phyloP scores from a whole-genome alignment of 2,329 filamentous ascomycete species.

The Fusarium annulatum region DNA sequence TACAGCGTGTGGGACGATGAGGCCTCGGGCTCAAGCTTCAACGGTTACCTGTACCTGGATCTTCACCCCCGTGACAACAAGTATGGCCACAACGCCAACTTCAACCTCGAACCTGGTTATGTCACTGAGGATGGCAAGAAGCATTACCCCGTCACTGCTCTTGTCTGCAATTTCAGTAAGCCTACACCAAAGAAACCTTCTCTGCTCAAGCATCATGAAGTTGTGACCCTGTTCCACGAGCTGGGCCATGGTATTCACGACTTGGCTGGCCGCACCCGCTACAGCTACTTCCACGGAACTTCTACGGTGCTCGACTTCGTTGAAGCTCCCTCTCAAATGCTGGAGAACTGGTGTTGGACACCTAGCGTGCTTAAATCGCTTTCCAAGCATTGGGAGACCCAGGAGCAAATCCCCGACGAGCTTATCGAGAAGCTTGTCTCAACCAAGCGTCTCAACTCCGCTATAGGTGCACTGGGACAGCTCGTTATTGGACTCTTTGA shows the following conservation, averaged over 20 bases:
- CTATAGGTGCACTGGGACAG: slow-evolving; percentile 81
- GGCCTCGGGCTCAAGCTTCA: slow-evolving; percentile 75
- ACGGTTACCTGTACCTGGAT: slow-evolving; percentile 86
- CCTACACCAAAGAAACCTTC: slow-evolving; percentile 80
- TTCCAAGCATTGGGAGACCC: slow-evolving; percentile 78
- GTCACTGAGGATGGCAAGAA: slow-evolving; percentile 74
- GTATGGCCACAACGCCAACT: slow-evolving; percentile 87
- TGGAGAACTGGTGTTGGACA: slow-evolving; percentile 82
- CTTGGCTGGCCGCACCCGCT: slow-evolving; percentile 70
- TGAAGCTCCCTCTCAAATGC: slow-evolving; percentile 78
- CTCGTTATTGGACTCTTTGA: slow-evolving; percentile 86
- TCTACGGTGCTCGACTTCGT: slow-evolving; percentile 75
- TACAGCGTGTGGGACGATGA: slow-evolving; percentile 87
- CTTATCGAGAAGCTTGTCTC: slow-evolving; percentile 78
- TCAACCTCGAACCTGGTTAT: slow-evolving; percentile 81
- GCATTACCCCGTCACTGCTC: slow-evolving; percentile 79
- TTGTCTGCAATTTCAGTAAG: slow-evolving; percentile 90
- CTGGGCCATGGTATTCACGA: slow-evolving; percentile 79
- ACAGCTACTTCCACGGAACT: slow-evolving; percentile 75
- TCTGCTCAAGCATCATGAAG: slow-evolving; percentile 84
- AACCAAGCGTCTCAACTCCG: slow-evolving; percentile 84
- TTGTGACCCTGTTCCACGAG: slow-evolving; percentile 85
- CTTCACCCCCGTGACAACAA: slow-evolving; percentile 84
- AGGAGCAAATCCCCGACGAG: slow-evolving; percentile 77
- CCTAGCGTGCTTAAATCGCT: slow-evolving; percentile 72